These are phyloP conservation scores for Lachnellula suecica DNA, from an alignment of 2,329 filamentous ascomycete genomes.

Conservation along the genomic window DNA sequence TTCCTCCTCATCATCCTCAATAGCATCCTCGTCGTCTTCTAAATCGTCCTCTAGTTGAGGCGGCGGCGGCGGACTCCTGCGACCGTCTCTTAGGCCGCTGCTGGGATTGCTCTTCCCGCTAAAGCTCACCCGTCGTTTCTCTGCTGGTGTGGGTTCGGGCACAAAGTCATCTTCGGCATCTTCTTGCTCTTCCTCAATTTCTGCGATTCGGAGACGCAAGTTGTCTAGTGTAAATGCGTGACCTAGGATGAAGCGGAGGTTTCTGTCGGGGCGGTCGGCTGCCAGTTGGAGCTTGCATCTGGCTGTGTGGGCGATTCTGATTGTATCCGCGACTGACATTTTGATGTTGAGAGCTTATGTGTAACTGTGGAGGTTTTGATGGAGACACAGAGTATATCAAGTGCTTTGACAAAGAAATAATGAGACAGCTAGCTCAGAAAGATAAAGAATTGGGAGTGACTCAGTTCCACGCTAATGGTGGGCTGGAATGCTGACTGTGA, in stretches of 20 bases:
- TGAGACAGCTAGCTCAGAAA: background rate
- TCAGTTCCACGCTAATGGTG: background rate
- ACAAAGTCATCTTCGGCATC: constrained; percentile 3
- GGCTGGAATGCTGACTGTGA: background rate
- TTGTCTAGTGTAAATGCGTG: constrained; percentile 27
- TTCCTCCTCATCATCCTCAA: constrained; percentile 17
- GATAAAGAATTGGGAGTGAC: background rate
- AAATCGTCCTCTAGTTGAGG: background rate
- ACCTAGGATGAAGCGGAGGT: constrained; percentile 23
- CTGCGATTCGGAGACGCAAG: constrained; percentile 18
- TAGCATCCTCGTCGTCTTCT: constrained; percentile 11
- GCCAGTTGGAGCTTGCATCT: constrained; percentile 23
- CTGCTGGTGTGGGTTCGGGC: background rate
- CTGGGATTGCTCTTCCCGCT: background rate
- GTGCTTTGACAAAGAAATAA: no score
- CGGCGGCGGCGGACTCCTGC: constrained; percentile 15
- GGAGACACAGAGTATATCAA: no score
- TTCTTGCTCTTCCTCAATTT: constrained; percentile 19
- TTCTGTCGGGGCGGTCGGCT: constrained; percentile 21
- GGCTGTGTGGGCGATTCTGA: constrained; percentile 19
- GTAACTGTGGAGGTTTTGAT: no score
- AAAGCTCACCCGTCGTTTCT: constrained; percentile 7
- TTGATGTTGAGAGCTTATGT: no score
- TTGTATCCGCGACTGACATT: constrained; percentile 16
- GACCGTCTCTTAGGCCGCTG: background rate